Base-by-base conservation (phyloP, 768 basidiomycete genomes). In the Epithele typhae region DNA sequence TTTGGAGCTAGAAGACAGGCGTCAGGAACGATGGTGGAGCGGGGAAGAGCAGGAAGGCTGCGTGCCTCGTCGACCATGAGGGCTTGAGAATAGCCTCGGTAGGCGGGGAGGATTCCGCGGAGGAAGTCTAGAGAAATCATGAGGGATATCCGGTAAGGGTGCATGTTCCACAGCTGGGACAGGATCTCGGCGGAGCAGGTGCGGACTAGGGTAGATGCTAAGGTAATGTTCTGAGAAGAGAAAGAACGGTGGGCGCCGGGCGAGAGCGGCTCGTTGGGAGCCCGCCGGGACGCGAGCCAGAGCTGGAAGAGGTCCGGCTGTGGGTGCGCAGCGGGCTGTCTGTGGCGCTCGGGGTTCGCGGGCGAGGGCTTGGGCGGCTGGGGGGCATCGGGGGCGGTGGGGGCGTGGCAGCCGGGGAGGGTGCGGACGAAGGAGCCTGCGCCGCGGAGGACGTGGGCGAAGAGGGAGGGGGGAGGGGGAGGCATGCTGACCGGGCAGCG, bases 61-160 rank as follows among this genome's bases (percentile, higher is more conserved):
- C 81, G 25, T 43, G 84, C 88, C 77, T 92, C 87, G 66, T 92
- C 83, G 54, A 91, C 81, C 55, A 91, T 86, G 64, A 87, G 67
- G 44, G 87, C 87, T 68, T 91, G 89, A 8, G 89, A 89, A 70
- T 88, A 91, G 51, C 86, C 84, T 66, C 86, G 78, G 64, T 86
- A 84, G 9, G 87, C 89, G 27, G 88, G 88, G 59, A 90, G 81
- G 48, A 84, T 67, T 51, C 87, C 89, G 55, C 86, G 78, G 48
- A 82, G 56, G 42, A 90, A 65, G 63, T 88, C 85, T 54, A 89
- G 67, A 49, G 74, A 46, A 63, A 90, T 67, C 79, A 91, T 82
- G 45, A 86, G 68, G n/a, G 76, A 69, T 18, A 84, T 81, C 48
- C 87, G 76, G 39, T 81, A 55, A 25, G 87, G 88, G 55, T 90